Conservation (phyloP, 2,329 filamentous ascomycete genomes). For the Mycocentrospora acerina region DNA sequence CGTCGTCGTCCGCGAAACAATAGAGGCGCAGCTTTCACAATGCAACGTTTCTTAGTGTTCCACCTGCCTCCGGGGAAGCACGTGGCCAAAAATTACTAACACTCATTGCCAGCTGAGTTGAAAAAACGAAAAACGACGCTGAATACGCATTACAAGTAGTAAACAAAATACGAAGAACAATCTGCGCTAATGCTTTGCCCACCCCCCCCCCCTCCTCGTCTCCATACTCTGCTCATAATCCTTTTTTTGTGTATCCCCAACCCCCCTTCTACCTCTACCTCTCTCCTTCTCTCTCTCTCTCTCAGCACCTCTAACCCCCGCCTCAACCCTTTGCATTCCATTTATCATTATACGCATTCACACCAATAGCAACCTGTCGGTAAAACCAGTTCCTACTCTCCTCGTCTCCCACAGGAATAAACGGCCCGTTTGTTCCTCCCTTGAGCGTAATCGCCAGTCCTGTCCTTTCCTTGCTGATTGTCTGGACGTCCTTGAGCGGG, state of each 20-base stretch:
- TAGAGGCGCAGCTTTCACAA: too few species aligned
- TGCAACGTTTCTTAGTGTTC: too few species aligned
- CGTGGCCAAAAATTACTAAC: too few species aligned
- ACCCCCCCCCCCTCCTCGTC: background rate
- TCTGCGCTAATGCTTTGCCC: background rate
- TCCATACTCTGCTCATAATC: too few species aligned
- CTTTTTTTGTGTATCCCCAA: too few species aligned
- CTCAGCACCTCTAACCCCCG: background rate
- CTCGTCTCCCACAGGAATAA: constrained; percentile 91
- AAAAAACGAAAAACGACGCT: too few species aligned
- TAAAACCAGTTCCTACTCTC: constrained; percentile 69
- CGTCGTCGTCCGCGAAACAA: too few species aligned
- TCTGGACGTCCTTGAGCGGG: constrained; percentile 91
- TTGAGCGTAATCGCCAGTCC: constrained; percentile 87
- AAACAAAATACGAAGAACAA: too few species aligned
- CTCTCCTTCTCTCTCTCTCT: background rate
- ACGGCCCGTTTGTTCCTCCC: constrained; percentile 89
- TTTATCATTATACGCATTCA: constrained; percentile 68
- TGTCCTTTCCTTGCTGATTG: constrained; percentile 93
- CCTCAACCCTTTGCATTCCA: constrained; percentile 61
- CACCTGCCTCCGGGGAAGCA: too few species aligned
- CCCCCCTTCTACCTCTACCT: constrained; percentile 4
- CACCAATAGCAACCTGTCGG: constrained; percentile 64
- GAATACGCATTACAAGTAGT: too few species aligned
- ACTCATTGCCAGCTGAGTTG: too few species aligned